Base-by-base conservation (phyloP, 495 filamentous ascomycete species). In the Aspergillus ostianus region DNA sequence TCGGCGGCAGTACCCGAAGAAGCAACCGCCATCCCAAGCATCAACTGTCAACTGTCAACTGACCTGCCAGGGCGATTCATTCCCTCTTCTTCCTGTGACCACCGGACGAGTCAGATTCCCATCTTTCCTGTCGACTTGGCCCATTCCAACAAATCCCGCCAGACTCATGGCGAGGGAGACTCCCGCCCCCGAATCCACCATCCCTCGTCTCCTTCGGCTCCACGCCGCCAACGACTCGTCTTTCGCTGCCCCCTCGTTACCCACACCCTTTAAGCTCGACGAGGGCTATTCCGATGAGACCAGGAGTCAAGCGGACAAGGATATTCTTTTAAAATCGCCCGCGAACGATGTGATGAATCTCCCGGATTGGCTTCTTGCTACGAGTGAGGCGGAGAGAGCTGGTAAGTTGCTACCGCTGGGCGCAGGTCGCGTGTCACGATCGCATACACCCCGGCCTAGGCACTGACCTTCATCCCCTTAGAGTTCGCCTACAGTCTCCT, bases 241-340 rank as follows among this genome's bases (percentile, higher is more conserved):
- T 12, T 71, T 71, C 58, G 53, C 72, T 47, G 54, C 67, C 54
- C 63, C 71, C 20, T 75, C 75, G 17, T 61, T 78, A n/a, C 71
- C 74, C 3, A 66, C 76, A 9, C 73, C 82, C 21, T 83, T 80
- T 66, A 83, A 77, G 64, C 70, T 85, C 41, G 85, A 88, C 68
- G 85, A 88, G 72, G 85, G 85, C 44, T 88, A 86, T 64, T 84
- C 85, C 19, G 85, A 87, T 63, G 85, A 88, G 30, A 84, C 85
- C 13, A 70, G 77, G 60, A 86, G 84, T 59, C 83, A 80, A 58
- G 59, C 73, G 23, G 82, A 81, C 53, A 83, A 79, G 67, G 76
- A 73, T 29, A 53, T 62, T 3, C 13, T 41, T 41, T 55, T 63
- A 70, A 78, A 30, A 58, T 65, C 29, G 50, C 66, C 45, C 63